Conservation (phyloP, 1,284 basidiomycete genomes). For the Agroathelia rolfsii region DNA sequence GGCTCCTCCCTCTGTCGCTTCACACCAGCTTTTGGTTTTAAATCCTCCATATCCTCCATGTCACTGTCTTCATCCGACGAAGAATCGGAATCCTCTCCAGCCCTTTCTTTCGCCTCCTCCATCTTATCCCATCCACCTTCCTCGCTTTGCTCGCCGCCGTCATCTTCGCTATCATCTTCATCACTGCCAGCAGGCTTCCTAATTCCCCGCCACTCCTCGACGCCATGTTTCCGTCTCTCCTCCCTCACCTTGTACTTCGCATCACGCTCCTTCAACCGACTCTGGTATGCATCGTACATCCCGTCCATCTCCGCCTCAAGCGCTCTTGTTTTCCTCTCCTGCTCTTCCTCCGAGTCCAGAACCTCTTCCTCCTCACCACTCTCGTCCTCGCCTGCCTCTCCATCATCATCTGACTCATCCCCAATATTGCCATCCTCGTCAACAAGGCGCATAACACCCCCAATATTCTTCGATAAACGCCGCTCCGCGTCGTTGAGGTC, state of each 20-base stretch:
- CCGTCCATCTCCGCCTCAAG: slow-evolving; percentile 85
- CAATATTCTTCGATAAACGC: slow-evolving; percentile 32
- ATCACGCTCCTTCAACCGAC: slow-evolving; percentile 76
- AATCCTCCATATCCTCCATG: too few species aligned
- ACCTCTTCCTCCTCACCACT: slow-evolving; percentile 37
- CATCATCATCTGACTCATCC: slow-evolving; percentile 27
- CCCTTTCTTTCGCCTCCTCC: slow-evolving; percentile 49
- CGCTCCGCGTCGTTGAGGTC: slow-evolving; percentile 64
- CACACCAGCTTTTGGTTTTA: slow-evolving; percentile 21
- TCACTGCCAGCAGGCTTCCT: slow-evolving; percentile 35
- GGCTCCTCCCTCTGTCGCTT: slow-evolving; percentile 35
- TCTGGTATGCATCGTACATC: slow-evolving; percentile 84
- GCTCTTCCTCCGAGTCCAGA: slow-evolving; percentile 63
- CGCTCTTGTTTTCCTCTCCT: slow-evolving; percentile 47
- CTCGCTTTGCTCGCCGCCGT: slow-evolving; percentile 28
- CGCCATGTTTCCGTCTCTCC: slow-evolving; percentile 65
- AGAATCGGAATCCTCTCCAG: slow-evolving; percentile 46
- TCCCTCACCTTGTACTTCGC: slow-evolving; percentile 87
- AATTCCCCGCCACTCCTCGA: slow-evolving; percentile 77
- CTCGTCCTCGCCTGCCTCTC: slow-evolving; percentile 26
- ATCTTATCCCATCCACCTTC: slow-evolving; percentile 75
- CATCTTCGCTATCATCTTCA: slow-evolving; percentile 34
- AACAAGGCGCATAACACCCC: slow-evolving; percentile 34
- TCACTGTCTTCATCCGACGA: slow-evolving; percentile 41
- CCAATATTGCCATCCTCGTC: slow-evolving; percentile 43